phyloP scores from a whole-genome alignment of 495 filamentous ascomycete genomes.

The Parathielavia appendiculata region DNA sequence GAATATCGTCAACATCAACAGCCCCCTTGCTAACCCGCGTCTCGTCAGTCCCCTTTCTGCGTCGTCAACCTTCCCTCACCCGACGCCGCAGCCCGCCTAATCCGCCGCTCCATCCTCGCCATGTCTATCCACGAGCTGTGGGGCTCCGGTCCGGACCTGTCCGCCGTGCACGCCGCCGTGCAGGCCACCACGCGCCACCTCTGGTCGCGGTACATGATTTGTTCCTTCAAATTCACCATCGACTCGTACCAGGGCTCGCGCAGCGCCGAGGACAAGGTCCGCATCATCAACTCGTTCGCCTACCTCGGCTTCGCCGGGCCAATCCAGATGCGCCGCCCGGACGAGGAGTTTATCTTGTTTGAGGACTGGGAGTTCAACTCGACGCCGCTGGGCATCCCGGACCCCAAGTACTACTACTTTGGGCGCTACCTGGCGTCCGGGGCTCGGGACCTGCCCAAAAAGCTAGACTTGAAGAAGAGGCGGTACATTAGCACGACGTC shows the following conservation, averaged over 20 bases:
- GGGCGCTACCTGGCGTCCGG: constrained; percentile 63
- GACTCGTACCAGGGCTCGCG: constrained; percentile 73
- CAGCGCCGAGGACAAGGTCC: constrained; percentile 49
- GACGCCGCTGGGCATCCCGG: constrained; percentile 34
- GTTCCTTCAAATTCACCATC: constrained; percentile 75
- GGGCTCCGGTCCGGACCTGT: constrained; percentile 65
- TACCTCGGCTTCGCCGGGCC: constrained; percentile 73
- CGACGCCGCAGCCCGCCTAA: constrained; percentile 57
- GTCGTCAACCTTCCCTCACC: constrained; percentile 64
- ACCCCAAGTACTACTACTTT: constrained; percentile 61
- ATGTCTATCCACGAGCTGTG: constrained; percentile 85
- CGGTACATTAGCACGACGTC: constrained; percentile 90
- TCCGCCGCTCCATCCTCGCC: constrained; percentile 71
- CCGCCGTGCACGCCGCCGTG: constrained; percentile 62
- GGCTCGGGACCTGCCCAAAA: constrained; percentile 59
- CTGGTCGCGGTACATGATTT: constrained; percentile 58
- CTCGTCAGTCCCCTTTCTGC: constrained; percentile 75
- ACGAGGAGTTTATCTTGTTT: constrained; percentile 69
- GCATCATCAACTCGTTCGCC: constrained; percentile 72
- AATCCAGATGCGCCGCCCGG: constrained; percentile 65
- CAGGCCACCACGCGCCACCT: constrained; percentile 49
- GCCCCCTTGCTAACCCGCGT: background rate
- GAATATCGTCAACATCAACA: constrained; percentile 8
- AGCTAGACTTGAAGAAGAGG: constrained; percentile 87
- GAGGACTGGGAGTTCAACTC: constrained; percentile 65